Evolutionary conservation across 83 land plant genomes (phyloP).

Genomic region (Picea abies): DNA sequence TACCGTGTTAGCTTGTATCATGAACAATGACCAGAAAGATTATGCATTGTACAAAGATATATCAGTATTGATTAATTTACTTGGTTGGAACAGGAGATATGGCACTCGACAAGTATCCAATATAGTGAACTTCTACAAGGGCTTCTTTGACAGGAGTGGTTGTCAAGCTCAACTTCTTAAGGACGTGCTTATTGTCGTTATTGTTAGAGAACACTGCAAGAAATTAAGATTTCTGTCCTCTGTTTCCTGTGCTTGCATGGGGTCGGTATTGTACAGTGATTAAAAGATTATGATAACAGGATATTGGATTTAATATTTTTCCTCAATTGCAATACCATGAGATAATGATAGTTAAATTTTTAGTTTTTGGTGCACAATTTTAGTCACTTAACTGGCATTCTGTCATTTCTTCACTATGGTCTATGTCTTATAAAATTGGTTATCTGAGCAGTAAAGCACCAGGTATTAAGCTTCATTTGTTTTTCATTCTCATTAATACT

Average conservation of each 20-base stretch:
- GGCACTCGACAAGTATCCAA: background rate
- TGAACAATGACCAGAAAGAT: background rate
- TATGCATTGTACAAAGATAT: background rate
- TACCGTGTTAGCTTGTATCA: background rate
- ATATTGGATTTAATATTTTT: background rate
- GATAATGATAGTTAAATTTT: background rate
- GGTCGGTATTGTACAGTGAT: slow-evolving; percentile 4
- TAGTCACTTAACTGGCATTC: background rate
- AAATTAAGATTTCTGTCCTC: background rate
- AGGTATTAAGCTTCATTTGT: background rate
- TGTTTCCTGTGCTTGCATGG: slow-evolving; percentile 22
- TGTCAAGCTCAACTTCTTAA: background rate
- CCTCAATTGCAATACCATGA: background rate
- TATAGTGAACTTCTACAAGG: background rate
- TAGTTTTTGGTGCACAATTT: background rate
- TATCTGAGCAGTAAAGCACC: background rate
- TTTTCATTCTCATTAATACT: slow-evolving; percentile 8
- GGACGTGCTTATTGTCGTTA: background rate
- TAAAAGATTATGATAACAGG: background rate
- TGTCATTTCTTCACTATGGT: background rate
- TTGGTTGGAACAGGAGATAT: slow-evolving; percentile 8
- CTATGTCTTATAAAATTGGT: background rate
- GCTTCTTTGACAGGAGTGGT: background rate
- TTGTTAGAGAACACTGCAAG: slow-evolving; percentile 7
- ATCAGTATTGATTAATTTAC: background rate